Evolutionary conservation across 1,284 basidiomycete species (phyloP), one percentile per base, ranked within the genome.

Genomic region (Chondrostereum purpureum): DNA sequence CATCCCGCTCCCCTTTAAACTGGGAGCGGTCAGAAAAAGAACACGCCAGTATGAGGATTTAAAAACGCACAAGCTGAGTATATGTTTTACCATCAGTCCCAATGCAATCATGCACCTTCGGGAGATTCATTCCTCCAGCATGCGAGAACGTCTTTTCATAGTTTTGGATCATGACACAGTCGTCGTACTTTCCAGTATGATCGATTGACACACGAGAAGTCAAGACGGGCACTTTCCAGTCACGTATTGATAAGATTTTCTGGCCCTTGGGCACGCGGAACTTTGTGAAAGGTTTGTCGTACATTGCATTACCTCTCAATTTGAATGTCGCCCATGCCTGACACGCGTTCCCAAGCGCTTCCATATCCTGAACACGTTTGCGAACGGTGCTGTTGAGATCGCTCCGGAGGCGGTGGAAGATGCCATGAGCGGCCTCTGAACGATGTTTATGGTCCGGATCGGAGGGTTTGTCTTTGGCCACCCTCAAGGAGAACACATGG

Each of bases 1-100:
- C 93, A 14, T 84, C 77, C 2, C 84, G 84, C 64, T 87, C 80
- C 10, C 90, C 88, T 63, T 99, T 99, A 70, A 94, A 96, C 91
- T 97, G 52, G 2, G 11, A 39, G n/a, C 14, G 14, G 46, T 40
- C n/a, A 45, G 46, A 42, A 36, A 39, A 39, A 53, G 24, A 45
- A 43, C 11, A 27, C 22, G 16, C 14, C 42, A 13, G 11, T 22
- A 37, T 19, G 10, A 45, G 17, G 31, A 40, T 17, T 12, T 17
- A 6, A 14, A 33, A 39, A 65, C 81, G 60, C 54, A 94, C 93
- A 61, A 98, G 64, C 61, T 98, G 92, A 50, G 77, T 87, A 63
- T 93, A 88, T 39, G 60, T 64, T 23, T 67, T 58, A 0, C 88
- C 91, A 55, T 88, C 76, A 2, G 73, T 74, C 10, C 89, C 92